Percentiles rank a stretch among this genome's conserved stretches.
Evolutionary conservation across 345 rosid species (phyloP).

Genomic region (Kandelia obovata): DNA sequence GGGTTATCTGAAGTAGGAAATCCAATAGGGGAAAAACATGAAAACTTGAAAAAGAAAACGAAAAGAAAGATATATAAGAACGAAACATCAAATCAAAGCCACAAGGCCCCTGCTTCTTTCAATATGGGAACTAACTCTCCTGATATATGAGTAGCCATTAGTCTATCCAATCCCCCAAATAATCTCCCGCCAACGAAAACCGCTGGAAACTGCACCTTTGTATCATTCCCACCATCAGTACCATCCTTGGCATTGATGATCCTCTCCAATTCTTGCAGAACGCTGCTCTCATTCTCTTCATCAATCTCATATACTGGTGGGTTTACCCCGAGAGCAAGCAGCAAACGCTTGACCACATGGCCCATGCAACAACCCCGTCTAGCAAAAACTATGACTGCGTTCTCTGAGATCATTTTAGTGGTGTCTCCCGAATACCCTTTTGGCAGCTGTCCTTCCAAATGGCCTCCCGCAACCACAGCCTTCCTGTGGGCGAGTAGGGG

Average conservation of each 20-base stretch:
- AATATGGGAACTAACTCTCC: conserved; percentile 84
- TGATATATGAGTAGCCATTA: conserved; percentile 75
- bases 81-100: conserved; percentile 43
- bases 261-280: conserved; percentile 33
- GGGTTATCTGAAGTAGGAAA: not conserved
- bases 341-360: conserved; percentile 61
- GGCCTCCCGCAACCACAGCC: no score
- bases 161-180: conserved; percentile 81
- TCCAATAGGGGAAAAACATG: not conserved
- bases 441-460: no score
- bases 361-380: conserved; percentile 73
- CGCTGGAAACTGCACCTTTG: conserved; percentile 51
- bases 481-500: not conserved
- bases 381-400: conserved; percentile 59
- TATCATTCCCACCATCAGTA: conserved; percentile 8
- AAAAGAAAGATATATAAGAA: not conserved
- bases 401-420: conserved; percentile 43
- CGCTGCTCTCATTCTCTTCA: conserved; percentile 45
- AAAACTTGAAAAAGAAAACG: not conserved
- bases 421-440: not conserved
- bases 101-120: conserved; percentile 74
- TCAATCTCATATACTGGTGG: conserved; percentile 62
- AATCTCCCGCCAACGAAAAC: conserved; percentile 74
- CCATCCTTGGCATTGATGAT: conserved; percentile 22
- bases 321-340: conserved; percentile 71